These are phyloP conservation scores for Chrysosporium keratinophilum DNA, from an alignment of 2,329 filamentous ascomycete species.

Conservation along the genomic window DNA sequence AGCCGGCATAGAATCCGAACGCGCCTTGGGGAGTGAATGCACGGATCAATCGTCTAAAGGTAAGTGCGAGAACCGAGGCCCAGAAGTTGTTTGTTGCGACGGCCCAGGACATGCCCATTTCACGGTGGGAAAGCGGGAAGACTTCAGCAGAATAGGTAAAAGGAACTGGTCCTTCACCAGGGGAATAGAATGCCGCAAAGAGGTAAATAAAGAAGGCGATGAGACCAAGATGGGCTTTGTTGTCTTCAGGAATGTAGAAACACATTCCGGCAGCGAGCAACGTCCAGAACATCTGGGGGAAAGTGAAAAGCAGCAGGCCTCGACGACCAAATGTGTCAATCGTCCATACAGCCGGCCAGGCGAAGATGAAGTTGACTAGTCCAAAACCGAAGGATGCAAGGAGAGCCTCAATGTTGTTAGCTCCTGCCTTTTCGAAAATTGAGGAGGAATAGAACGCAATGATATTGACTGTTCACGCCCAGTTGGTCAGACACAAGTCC, in stretches of 20 bases:
- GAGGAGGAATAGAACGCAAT: conserved; percentile 59
- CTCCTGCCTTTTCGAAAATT: conserved; percentile 30
- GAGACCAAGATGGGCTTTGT: conserved; percentile 39
- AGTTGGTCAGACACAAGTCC: conserved; percentile 8
- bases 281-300: conserved; percentile 59
- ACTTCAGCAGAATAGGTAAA: conserved; percentile 46
- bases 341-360: conserved; percentile 54
- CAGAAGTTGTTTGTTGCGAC: conserved; percentile 36
- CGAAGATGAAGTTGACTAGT: conserved; percentile 54
- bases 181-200: conserved; percentile 55
- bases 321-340: conserved; percentile 58
- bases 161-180: conserved; percentile 50
- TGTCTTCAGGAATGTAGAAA: conserved; percentile 41
- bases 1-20: conserved; percentile 51
- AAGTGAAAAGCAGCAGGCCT: conserved; percentile 53
- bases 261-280: conserved; percentile 52
- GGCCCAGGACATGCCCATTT: conserved; percentile 41
- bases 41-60: conserved; percentile 35
- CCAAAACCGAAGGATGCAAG: conserved; percentile 53
- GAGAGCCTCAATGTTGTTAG: conserved; percentile 44
- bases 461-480: conserved; percentile 46
- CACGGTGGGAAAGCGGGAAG: conserved; percentile 47
- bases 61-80: conserved; percentile 36
- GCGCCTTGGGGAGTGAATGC: conserved; percentile 45
- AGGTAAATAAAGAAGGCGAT: conserved; percentile 55